phyloP scores from a whole-genome alignment of 768 basidiomycete genomes.

The Hygrophorus russula region DNA sequence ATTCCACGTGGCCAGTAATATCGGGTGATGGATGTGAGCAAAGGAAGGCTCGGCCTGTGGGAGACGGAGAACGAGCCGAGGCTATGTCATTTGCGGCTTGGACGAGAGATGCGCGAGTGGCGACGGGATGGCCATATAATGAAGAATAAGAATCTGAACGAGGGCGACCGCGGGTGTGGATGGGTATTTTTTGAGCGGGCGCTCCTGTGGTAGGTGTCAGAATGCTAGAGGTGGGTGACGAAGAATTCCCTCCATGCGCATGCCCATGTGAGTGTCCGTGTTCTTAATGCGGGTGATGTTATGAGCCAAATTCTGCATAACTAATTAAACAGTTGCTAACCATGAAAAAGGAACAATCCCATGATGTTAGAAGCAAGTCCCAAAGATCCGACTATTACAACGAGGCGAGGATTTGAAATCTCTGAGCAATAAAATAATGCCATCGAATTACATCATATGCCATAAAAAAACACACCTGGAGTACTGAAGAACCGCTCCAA shows the following conservation, averaged over 20 bases:
- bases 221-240: constrained; percentile 30
- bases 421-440: constrained; percentile 43
- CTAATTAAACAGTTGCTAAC: constrained; percentile 27
- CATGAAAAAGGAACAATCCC: constrained; percentile 92
- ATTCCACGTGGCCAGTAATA: constrained; percentile 4
- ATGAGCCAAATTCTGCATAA: constrained; percentile 1
- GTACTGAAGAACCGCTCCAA: constrained; percentile 80
- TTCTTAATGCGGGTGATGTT: constrained; percentile 28
- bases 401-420: constrained; percentile 77
- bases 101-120: constrained; percentile 60
- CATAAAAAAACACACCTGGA: constrained; percentile 38
- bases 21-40: constrained; percentile 18
- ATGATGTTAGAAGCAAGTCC: constrained; percentile 89
- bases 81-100: constrained; percentile 82
- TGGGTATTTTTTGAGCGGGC: constrained; percentile 14
- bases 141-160: constrained; percentile 41
- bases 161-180: constrained; percentile 16
- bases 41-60: constrained; percentile 14
- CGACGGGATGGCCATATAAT: constrained; percentile 64
- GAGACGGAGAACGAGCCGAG: constrained; percentile 37
- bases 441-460: constrained; percentile 5
- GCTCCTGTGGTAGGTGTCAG: constrained; percentile 15
- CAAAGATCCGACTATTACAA: constrained; percentile 83
- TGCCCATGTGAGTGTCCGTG: constrained; percentile 59
- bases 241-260: constrained; percentile 24